Base-by-base conservation (phyloP, 169 alveolate species). In the Babesia bovis region DNA sequence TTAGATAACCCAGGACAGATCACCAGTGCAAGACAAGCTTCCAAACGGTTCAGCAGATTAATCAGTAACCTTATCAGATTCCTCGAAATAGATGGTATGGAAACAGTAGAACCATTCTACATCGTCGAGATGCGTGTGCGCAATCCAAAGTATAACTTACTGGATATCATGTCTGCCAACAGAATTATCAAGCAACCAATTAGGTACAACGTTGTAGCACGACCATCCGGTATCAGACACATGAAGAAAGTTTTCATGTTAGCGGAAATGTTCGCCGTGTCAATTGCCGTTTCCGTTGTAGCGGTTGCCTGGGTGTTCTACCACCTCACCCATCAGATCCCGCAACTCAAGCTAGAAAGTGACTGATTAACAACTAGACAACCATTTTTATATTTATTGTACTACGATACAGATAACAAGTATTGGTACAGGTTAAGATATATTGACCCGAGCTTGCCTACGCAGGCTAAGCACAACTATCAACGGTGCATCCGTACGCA, bases 91-190 rank as follows among this genome's bases (percentile, higher is more conserved):
- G 47, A 47, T 4, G 36, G 38, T 25, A 49, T 19, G 15, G 61
- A 47, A 23, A 4, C 60, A 4, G 35, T 19, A 13, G 61, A 47
- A 23, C 17, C 60, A 4, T 63, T 63, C 44, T 63, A 63, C 61
- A 47, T 63, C 21, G 73, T 52, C 3, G 73, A 63, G 21, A 10
- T 63, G 28, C 15, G 61, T 36, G 0, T 28, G 23, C 10, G 61
- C 21, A 40, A 33, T 32, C 13, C 58, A 33, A 38, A 9, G 36
- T 42, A 12, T 4, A 63, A 19, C 1, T 25, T 63, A 12, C 1
- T 26, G 26, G 36, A 63, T 23, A n/a, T 32, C 17, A 17, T 63
- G 44, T 21, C 40, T 42, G 15, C 5, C n/a, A 26, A 23, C 58
- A 42, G 30, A 10, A 17, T 63, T 28, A 12, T 49, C 51, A 5